Percentiles rank a stretch among this genome's conserved stretches.
These are phyloP conservation scores for Solanum dulcamara DNA, from an alignment of 257 asterid genomes.

Conservation along the genomic window DNA sequence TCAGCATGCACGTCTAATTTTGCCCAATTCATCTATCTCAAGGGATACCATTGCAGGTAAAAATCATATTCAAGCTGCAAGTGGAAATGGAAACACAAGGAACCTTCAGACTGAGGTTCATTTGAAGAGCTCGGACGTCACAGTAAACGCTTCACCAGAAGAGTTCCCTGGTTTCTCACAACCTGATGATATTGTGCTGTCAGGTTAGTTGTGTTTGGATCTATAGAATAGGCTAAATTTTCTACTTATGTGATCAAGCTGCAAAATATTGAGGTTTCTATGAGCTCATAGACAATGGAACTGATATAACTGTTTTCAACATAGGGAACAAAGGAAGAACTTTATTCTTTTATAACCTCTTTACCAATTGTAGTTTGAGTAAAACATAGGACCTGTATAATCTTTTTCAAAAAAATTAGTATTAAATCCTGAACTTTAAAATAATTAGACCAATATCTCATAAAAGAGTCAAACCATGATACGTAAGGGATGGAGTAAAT, in stretches of 20 bases:
- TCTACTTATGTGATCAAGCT: background rate
- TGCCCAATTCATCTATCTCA: slow-evolving; percentile 4
- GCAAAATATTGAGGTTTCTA: background rate
- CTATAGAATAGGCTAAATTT: background rate
- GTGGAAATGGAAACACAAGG: slow-evolving; percentile 24
- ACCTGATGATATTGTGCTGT: slow-evolving; percentile 43
- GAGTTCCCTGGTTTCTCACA: slow-evolving; percentile 66
- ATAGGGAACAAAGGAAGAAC: background rate
- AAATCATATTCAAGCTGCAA: slow-evolving; percentile 29
- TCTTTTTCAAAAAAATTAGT: background rate
- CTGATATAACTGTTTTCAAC: background rate
- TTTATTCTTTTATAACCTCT: background rate
- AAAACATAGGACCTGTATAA: background rate
- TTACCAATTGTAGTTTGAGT: background rate
- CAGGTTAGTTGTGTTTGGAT: slow-evolving; percentile 36
- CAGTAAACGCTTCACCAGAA: slow-evolving; percentile 23
- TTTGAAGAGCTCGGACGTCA: slow-evolving; percentile 20
- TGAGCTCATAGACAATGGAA: background rate
- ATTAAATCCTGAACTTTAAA: background rate
- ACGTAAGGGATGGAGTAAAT: background rate
- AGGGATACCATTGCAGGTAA: slow-evolving; percentile 24
- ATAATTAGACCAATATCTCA: background rate
- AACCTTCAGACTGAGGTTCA: slow-evolving; percentile 29
- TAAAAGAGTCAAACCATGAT: background rate
- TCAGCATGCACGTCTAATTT: background rate